A percentile compares a stretch with the other conserved stretches of the same genome.
Evolutionary conservation across 192 early-diverging fungal species (phyloP).

Genomic region (Backusella tarrabulga): DNA sequence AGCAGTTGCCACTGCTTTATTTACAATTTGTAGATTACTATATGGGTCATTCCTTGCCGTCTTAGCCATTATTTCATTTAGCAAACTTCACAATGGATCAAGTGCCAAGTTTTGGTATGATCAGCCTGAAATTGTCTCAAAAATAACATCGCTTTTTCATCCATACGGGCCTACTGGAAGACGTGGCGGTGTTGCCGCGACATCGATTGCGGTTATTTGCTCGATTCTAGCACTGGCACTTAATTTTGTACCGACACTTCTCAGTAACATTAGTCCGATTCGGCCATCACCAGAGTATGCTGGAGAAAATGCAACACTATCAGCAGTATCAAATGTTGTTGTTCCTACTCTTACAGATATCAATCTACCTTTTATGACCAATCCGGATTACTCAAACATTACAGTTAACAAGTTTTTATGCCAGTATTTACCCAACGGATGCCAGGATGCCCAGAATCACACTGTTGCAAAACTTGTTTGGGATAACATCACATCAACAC

Average conservation of each 20-base stretch:
- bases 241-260: not conserved
- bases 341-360: not conserved
- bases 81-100: not conserved
- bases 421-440: not conserved
- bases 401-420: not conserved
- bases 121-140: not conserved
- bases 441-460: not conserved
- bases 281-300: not conserved
- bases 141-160: not conserved
- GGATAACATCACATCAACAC: not conserved
- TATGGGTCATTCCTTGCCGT: not conserved
- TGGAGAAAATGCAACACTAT: not conserved
- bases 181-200: not conserved
- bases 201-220: not conserved
- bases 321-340: not conserved
- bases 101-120: slow-evolving; percentile 1
- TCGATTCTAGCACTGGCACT: not conserved
- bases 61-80: not conserved
- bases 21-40: not conserved
- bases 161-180: slow-evolving; percentile 1
- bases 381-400: not conserved
- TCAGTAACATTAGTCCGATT: not conserved
- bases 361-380: not conserved
- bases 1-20: not conserved
- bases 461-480: not conserved